Percentiles rank a stretch among this genome's conserved stretches.
These are phyloP conservation scores for Yamadazyma taylorii DNA, from an alignment of 1,139 yeast genomes.

Conservation along the genomic window DNA sequence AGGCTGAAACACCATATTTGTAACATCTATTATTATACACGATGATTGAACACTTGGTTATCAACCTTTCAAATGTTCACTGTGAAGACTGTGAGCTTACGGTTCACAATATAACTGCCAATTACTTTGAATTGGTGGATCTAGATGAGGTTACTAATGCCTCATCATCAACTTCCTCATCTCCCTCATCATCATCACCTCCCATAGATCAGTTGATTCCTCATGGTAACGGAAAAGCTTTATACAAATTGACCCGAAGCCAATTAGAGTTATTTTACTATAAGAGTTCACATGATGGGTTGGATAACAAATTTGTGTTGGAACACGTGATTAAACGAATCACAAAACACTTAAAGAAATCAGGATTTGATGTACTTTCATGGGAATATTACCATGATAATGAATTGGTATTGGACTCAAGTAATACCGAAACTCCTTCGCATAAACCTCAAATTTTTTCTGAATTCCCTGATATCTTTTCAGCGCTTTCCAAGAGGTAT, in stretches of 20 bases:
- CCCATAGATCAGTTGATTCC: slow-evolving; percentile 21
- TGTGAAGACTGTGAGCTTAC: slow-evolving; percentile 50
- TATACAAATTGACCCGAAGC: slow-evolving; percentile 18
- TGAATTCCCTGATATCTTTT: slow-evolving; percentile 17
- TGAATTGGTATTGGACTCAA: slow-evolving; percentile 15
- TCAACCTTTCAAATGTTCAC: slow-evolving; percentile 47
- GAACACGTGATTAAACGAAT: slow-evolving; percentile 23
- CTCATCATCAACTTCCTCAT: too few relatives aligned
- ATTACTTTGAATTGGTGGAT: slow-evolving; percentile 18
- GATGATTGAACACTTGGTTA: slow-evolving; percentile 18
- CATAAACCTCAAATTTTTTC: slow-evolving; percentile 1
- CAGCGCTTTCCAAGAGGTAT: slow-evolving; percentile 14
- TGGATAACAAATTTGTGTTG: slow-evolving; percentile 6
- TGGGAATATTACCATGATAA: slow-evolving; percentile 33
- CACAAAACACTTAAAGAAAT: slow-evolving; percentile 21
- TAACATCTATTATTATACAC: neutral
- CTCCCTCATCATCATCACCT: too few relatives aligned
- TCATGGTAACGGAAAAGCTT: slow-evolving; percentile 20
- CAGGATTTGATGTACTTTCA: slow-evolving; percentile 34
- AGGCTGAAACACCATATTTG: neutral
- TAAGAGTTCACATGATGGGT: slow-evolving; percentile 8
- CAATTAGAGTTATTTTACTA: slow-evolving; percentile 21
- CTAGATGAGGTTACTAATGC: slow-evolving; percentile 6
- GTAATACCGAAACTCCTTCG: slow-evolving; percentile 2
- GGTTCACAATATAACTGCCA: slow-evolving; percentile 20